Evolutionary conservation across 163 green algal species (phyloP).

Genomic region (Chlamydomonas reinhardtii): DNA sequence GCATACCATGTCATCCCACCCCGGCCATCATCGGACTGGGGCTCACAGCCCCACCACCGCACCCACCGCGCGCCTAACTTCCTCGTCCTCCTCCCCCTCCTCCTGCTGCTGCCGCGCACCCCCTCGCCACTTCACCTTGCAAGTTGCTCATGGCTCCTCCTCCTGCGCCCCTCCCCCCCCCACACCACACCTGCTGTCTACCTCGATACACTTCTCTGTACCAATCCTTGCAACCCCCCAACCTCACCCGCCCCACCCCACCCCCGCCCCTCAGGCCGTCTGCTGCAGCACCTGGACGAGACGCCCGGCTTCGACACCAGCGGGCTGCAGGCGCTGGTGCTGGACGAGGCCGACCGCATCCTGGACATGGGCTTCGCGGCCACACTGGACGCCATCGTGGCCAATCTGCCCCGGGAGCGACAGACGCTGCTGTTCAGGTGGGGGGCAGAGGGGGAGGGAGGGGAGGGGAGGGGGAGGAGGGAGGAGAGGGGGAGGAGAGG

Average conservation of each 20-base stretch:
- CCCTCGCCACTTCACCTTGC: too few relatives aligned
- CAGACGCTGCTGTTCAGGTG: slow-evolving; percentile 96
- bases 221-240: too few relatives aligned
- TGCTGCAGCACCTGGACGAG: slow-evolving; percentile 99
- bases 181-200: too few relatives aligned
- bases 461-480: neutral
- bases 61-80: too few relatives aligned
- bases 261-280: slow-evolving; percentile 66
- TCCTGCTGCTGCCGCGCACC: too few relatives aligned
- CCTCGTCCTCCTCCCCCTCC: too few relatives aligned
- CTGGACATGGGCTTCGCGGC: slow-evolving; percentile 91
- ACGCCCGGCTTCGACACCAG: slow-evolving; percentile 93
- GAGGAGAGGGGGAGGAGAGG: neutral
- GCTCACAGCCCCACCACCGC: too few relatives aligned
- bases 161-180: too few relatives aligned
- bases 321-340: slow-evolving; percentile 88
- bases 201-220: too few relatives aligned
- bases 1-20: too few relatives aligned
- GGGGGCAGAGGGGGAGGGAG: neutral
- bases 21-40: too few relatives aligned
- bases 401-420: slow-evolving; percentile 86
- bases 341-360: slow-evolving; percentile 98
- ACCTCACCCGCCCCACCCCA: neutral
- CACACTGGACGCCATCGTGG: slow-evolving; percentile 92
- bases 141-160: too few relatives aligned